These are phyloP conservation scores for Zoysia pacifica DNA, from an alignment of 176 grass and related monocot species.

Conservation along the genomic window DNA sequence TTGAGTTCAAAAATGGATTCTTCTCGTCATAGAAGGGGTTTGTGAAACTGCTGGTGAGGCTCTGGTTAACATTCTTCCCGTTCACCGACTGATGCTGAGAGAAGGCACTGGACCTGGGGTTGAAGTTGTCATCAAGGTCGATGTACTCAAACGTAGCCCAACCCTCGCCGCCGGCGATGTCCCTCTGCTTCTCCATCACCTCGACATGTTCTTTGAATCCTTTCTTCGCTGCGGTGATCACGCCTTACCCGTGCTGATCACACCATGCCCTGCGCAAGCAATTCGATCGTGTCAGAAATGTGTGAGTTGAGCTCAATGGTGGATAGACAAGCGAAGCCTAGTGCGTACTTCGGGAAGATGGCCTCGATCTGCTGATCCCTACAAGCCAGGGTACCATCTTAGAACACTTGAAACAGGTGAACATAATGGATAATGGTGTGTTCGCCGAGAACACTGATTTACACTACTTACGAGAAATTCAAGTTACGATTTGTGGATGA, in stretches of 20 bases:
- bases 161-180: not conserved
- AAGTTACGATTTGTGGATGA: slow-evolving; percentile 64
- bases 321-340: not conserved
- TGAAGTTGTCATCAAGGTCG: slow-evolving; percentile 60
- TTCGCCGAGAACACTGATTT: not conserved
- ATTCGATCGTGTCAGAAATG: not conserved
- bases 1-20: slow-evolving; percentile 51
- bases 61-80: slow-evolving; percentile 31
- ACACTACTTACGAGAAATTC: slow-evolving; percentile 64
- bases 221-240: slow-evolving; percentile 67
- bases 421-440: not conserved
- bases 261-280: slow-evolving; percentile 68
- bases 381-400: not conserved
- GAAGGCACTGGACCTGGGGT: slow-evolving; percentile 49
- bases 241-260: slow-evolving; percentile 60
- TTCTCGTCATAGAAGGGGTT: slow-evolving; percentile 60
- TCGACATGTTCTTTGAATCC: slow-evolving; percentile 71
- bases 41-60: slow-evolving; percentile 44
- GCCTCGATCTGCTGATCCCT: slow-evolving; percentile 75
- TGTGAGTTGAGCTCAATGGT: not conserved
- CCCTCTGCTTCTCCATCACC: slow-evolving; percentile 63
- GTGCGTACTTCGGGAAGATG: slow-evolving; percentile 75
- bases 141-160: slow-evolving; percentile 65
- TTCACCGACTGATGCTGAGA: slow-evolving; percentile 33
- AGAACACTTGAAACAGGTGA: not conserved